Conservation (phyloP, 2,329 filamentous ascomycete genomes). For the Alternaria consortialis region DNA sequence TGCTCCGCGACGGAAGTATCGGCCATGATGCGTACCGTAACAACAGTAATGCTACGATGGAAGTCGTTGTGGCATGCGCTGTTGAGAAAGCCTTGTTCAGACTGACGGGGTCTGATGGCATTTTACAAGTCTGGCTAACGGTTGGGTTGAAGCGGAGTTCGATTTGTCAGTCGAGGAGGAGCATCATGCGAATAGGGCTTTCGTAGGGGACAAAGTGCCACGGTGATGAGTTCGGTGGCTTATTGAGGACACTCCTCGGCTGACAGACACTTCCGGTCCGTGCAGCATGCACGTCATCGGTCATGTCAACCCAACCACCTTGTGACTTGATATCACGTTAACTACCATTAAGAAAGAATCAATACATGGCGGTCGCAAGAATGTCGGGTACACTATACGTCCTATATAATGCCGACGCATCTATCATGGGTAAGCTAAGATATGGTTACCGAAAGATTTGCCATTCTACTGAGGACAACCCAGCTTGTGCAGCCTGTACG, state of each 20-base stretch:
- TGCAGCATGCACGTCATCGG: too few relatives aligned
- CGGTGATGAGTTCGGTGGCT: too few relatives aligned
- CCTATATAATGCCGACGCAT: slow-evolving; percentile 1
- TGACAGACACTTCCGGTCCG: too few relatives aligned
- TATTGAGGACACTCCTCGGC: too few relatives aligned
- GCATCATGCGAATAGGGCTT: too few relatives aligned
- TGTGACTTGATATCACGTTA: too few relatives aligned
- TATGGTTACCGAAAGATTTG: slow-evolving; percentile 2
- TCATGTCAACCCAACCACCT: too few relatives aligned
- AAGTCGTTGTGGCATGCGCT: slow-evolving; percentile 2
- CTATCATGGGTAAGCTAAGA: not conserved
- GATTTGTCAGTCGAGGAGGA: too few relatives aligned
- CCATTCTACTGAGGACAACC: not conserved
- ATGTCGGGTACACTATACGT: not conserved
- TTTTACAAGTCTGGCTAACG: not conserved
- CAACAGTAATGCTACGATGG: not conserved
- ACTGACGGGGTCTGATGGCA: not conserved
- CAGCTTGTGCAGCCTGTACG: slow-evolving; percentile 4
- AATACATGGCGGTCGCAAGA: not conserved
- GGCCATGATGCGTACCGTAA: not conserved
- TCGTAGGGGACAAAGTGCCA: too few relatives aligned
- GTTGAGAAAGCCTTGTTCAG: not conserved
- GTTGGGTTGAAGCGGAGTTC: too few relatives aligned
- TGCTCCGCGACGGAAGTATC: not conserved
- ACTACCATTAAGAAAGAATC: not conserved